A percentile compares a stretch with the other conserved stretches of the same genome.
These are phyloP conservation scores for Cordyceps pruinosa DNA, from an alignment of 2,329 filamentous ascomycete species.

Conservation along the genomic window DNA sequence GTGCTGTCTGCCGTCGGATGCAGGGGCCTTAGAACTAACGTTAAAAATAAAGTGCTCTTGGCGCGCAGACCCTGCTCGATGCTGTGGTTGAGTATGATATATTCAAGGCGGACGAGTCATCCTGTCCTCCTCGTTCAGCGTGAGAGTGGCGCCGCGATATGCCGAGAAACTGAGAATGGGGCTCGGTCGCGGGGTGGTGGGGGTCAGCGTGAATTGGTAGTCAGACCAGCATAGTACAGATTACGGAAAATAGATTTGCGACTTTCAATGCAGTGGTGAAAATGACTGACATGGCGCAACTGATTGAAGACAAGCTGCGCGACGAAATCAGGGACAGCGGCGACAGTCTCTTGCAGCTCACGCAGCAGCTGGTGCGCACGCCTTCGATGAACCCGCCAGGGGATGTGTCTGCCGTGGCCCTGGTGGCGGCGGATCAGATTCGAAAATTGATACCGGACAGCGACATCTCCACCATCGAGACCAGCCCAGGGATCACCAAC, in stretches of 20 bases:
- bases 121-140: no score
- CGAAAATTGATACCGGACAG: slow-evolving; percentile 8
- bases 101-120: slow-evolving; percentile 1
- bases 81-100: slow-evolving; percentile 17
- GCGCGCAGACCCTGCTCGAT: slow-evolving; percentile 17
- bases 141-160: not conserved
- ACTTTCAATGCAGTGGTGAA: not conserved
- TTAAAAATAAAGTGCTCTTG: slow-evolving; percentile 15
- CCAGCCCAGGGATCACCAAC: slow-evolving; percentile 10
- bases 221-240: not conserved
- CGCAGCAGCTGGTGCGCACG: not conserved
- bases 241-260: no score
- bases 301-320: not conserved
- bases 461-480: slow-evolving; percentile 10
- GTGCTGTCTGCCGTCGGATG: not conserved
- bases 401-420: slow-evolving; percentile 9
- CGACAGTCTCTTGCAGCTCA: not conserved
- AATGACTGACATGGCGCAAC: not conserved
- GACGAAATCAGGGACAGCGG: not conserved
- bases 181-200: not conserved
- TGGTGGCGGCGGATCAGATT: slow-evolving; percentile 7
- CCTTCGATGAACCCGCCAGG: slow-evolving; percentile 9
- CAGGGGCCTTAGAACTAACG: not conserved
- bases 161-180: not conserved
- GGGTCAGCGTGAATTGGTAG: not conserved